A percentile compares a stretch with the other conserved stretches of the same genome.
Conservation (phyloP, 2,329 filamentous ascomycete genomes). For the Aureobasidium zeae region DNA sequence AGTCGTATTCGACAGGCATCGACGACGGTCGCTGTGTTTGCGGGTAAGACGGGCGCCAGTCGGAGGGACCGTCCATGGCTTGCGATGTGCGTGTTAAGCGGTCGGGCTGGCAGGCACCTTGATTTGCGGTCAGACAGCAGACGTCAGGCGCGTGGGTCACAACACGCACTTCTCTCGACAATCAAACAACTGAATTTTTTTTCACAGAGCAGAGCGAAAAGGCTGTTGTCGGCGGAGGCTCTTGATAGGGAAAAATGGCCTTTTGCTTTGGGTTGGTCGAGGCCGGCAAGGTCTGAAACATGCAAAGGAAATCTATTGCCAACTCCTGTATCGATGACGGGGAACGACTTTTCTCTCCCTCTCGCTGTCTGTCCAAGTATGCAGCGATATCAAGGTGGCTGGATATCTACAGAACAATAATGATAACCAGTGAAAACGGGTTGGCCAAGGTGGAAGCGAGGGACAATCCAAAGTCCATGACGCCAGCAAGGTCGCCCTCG, state of each 20-base stretch:
- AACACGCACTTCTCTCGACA: too few species aligned
- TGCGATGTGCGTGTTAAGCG: not conserved
- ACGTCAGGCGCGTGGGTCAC: too few species aligned
- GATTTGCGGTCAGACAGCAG: constrained; percentile 4
- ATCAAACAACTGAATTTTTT: not conserved
- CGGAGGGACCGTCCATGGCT: constrained; percentile 17
- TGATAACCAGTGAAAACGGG: constrained; percentile 1
- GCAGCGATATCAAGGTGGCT: too few species aligned
- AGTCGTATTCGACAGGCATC: constrained; percentile 18
- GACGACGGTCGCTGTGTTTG: constrained; percentile 17
- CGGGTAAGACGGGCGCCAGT: constrained; percentile 18
- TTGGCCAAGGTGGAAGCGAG: too few species aligned
- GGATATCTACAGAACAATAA: too few species aligned
- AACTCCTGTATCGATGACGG: not conserved
- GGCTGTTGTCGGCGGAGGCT: not conserved
- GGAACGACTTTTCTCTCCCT: not conserved
- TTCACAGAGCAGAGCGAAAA: not conserved
- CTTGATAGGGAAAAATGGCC: constrained; percentile 5
- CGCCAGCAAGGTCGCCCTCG: too few species aligned
- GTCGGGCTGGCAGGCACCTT: not conserved
- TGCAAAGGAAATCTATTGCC: not conserved
- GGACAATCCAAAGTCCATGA: too few species aligned
- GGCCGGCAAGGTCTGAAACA: constrained; percentile 7
- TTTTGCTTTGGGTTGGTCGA: constrained; percentile 11
- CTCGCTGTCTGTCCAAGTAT: not conserved